Percentiles rank a stretch among this genome's conserved stretches.
These are phyloP conservation scores for Theobroma grandiflorum DNA, from an alignment of 441 rosid species.

Conservation along the genomic window DNA sequence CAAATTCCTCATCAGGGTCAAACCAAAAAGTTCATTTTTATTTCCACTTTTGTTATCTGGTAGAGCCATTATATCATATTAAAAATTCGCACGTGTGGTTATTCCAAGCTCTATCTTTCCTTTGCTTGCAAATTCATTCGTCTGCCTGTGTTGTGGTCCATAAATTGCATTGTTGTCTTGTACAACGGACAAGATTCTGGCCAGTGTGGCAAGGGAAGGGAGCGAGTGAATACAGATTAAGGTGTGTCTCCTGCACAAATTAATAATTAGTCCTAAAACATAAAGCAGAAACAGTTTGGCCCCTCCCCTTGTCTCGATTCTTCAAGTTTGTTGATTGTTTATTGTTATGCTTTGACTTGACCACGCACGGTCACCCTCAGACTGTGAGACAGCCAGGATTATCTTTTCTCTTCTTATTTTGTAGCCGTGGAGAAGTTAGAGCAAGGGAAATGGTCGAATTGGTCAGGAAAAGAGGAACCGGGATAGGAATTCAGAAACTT, in stretches of 20 bases:
- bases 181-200: not conserved
- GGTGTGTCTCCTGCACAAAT: not conserved
- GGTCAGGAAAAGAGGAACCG: not conserved
- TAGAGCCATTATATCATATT: not conserved
- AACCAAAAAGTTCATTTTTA: not conserved
- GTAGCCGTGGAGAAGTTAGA: not conserved
- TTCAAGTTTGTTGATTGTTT: not conserved
- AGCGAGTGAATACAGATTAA: not conserved
- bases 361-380: not conserved
- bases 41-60: not conserved
- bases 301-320: not conserved
- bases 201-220: too few relatives aligned
- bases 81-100: conserved; percentile 24
- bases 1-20: not conserved
- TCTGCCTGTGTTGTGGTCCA: conserved; percentile 20
- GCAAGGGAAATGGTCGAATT: not conserved
- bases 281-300: not conserved
- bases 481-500: not conserved
- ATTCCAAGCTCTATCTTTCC: not conserved
- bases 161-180: conserved; percentile 6
- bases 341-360: not conserved
- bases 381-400: not conserved
- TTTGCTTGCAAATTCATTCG: not conserved
- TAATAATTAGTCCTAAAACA: not conserved
- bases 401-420: not conserved